Evolutionary conservation across 768 basidiomycete species (phyloP).

Genomic region (Terana coerulea): DNA sequence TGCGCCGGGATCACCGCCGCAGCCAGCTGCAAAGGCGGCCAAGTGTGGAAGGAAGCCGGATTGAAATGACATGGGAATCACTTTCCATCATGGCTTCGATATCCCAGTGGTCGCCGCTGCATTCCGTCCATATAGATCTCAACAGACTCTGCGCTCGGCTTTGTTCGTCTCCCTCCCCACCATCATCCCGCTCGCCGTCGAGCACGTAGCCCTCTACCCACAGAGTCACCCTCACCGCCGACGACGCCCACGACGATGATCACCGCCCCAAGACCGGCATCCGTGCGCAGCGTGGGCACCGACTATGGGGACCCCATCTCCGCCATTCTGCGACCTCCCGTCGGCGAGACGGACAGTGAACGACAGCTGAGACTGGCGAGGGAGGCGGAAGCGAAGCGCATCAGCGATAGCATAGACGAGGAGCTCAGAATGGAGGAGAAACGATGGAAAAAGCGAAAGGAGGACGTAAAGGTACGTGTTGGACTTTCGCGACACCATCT

Average conservation of each 20-base stretch:
- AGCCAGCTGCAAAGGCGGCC: neutral
- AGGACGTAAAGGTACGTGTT: slow-evolving; percentile 65
- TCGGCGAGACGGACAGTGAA: slow-evolving; percentile 62
- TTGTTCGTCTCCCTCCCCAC: slow-evolving; percentile 7
- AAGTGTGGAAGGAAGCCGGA: neutral
- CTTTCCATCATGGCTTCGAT: slow-evolving; percentile 13
- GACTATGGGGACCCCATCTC: slow-evolving; percentile 72
- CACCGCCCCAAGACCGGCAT: slow-evolving; percentile 57
- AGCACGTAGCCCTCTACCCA: slow-evolving; percentile 15
- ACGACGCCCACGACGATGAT: slow-evolving; percentile 1
- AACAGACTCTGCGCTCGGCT: neutral
- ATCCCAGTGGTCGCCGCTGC: slow-evolving; percentile 1
- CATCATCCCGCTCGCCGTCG: slow-evolving; percentile 13
- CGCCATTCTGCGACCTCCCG: slow-evolving; percentile 59
- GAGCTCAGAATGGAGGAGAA: slow-evolving; percentile 70
- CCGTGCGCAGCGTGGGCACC: slow-evolving; percentile 47
- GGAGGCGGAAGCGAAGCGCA: slow-evolving; percentile 71
- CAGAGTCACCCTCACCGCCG: slow-evolving; percentile 17
- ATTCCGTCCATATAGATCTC: slow-evolving; percentile 3
- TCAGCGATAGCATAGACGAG: slow-evolving; percentile 82
- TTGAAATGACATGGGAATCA: neutral
- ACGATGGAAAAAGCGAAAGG: slow-evolving; percentile 56
- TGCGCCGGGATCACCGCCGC: neutral
- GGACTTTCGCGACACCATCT: neutral
- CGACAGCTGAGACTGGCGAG: slow-evolving; percentile 54